These are phyloP conservation scores for Yamadazyma sp. DNA, from an alignment of 805 yeast genomes.

Conservation along the genomic window DNA sequence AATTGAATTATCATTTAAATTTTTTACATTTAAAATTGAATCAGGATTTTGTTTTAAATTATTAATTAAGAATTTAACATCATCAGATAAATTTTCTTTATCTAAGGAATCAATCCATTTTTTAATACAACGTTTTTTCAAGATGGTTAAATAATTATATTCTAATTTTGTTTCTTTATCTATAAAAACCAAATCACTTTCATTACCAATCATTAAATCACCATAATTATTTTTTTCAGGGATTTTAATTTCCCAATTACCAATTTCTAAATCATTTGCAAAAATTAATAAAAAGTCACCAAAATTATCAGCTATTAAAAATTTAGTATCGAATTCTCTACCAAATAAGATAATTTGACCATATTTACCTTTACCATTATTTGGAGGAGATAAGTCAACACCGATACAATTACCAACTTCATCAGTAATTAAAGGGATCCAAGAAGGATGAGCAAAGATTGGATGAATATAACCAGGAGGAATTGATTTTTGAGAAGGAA, in stretches of 20 bases:
- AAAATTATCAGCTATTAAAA: conserved; percentile 81
- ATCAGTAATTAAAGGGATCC: conserved; percentile 92
- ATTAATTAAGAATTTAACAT: conserved; percentile 12
- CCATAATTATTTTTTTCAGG: conserved; percentile 42
- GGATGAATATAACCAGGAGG: conserved; percentile 75
- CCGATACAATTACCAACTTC: conserved; percentile 90
- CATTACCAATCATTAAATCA: conserved; percentile 65
- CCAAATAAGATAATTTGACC: conserved; percentile 95
- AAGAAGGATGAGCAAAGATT: conserved; percentile 81
- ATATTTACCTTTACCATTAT: conserved; percentile 58
- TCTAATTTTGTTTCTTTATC: conserved; percentile 53
- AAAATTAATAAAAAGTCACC: conserved; percentile 81
- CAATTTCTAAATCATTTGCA: conserved; percentile 84
- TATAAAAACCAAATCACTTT: conserved; percentile 69
- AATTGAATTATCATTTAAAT: conserved; percentile 18
- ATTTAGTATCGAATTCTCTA: conserved; percentile 88
- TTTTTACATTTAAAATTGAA: conserved; percentile 18
- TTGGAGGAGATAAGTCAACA: conserved; percentile 69
- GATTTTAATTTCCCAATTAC: conserved; percentile 71
- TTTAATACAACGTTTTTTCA: conserved; percentile 28
- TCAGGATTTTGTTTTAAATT: conserved; percentile 21
- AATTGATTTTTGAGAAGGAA: conserved; percentile 48
- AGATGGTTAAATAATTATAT: conserved; percentile 38
- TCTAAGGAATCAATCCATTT: conserved; percentile 31
- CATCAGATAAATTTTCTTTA: conserved; percentile 14